Base-by-base conservation (phyloP, 2,329 filamentous ascomycete species). In the Botrytis porri region DNA sequence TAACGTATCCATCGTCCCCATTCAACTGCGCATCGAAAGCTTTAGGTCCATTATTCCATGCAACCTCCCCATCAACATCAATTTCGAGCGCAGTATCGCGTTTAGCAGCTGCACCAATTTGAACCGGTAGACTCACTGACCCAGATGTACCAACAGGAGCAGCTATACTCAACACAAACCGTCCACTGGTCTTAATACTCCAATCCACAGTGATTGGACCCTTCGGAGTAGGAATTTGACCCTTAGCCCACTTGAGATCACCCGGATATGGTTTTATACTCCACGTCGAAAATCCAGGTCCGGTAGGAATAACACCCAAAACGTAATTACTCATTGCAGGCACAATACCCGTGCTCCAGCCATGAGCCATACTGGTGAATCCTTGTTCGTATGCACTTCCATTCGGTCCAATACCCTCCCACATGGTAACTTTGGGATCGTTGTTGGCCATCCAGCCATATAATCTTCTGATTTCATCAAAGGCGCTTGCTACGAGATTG, bases 281-380 rank as follows among this genome's bases (percentile, higher is more conserved):
- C 82, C 83, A 87, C 1, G 78, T 78, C 22, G 73, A 69, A 74
- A 86, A 87, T 0, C 85, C 86, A 0, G 84, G 83, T 6, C 78
- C 80, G 9, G 81, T 79, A 1, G 86, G 85, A 64, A 75, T 81
- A 6, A 87, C 82, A 2, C 86, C 86, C 0, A 87, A 80, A 1
- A 87, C 81, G 59, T 85, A 83, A 62, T 83, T 84, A 9, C 79
- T 84, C 74, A 86, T 75, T 10, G 85, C 78, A 1, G 86, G 84
- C 61, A 86, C 84, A 25, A 87, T 80, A 9, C 86, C 86, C 1
- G 85, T 86, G 4, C 82, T 83, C 86, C 86, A 88, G 0, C 84
- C 86, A 71, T 87, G 86, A 0, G 85, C 83, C 79, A 85, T 83
- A 29, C 84, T 85, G 25, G 85, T 87, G 73, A 83, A 86, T 0